Base-by-base conservation (phyloP, 768 basidiomycete genomes). In the Imleria badia region DNA sequence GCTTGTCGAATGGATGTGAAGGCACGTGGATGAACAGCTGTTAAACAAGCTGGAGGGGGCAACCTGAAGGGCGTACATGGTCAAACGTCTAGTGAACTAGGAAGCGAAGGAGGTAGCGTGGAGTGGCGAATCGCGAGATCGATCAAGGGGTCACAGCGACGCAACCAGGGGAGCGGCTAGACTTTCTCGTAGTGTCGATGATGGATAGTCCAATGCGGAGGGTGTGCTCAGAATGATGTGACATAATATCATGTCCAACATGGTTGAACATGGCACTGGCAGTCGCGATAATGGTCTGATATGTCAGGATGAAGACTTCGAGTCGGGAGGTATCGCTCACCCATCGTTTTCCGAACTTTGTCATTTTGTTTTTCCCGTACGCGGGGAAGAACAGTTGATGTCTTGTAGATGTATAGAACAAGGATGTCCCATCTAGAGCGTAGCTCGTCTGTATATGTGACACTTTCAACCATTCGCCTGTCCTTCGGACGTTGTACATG, bases 251-350 rank as follows among this genome's bases (percentile, higher is more conserved):
- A 61, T 89, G 87, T 20, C 89, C 89, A 22, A 77, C 73, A 66
- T 90, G 83, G 66, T 89, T 91, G 72, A 89, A 91, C 66, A 85
- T 82, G 17, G 82, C 87, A 6, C n/a, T n/a, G n/a, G 84, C 83
- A 3, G 86, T 86, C 4, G 81, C 68, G 23, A 68, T 83, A 38
- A 79, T 73, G 31, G 80, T 71, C 81, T 81, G 60, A 33, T 22
- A 30, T 14, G 22, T 54, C 48, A 40, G 19, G 23, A 26, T 5
- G 36, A 9, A 49, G 9, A n/a, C 8, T 29, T 47, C 4, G 20
- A 20, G 42, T 9, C n/a, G 11, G 22, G 5, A 17, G 14, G n/a
- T 15, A 31, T 5, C 9, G 22, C 60, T 44, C 23, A 64, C 63
- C 31, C 62, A 35, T 72, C 67, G 45, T 69, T 71, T 23, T 76